These are phyloP conservation scores for Crassisporium funariophilum DNA, from an alignment of 768 basidiomycete genomes.

Conservation along the genomic window DNA sequence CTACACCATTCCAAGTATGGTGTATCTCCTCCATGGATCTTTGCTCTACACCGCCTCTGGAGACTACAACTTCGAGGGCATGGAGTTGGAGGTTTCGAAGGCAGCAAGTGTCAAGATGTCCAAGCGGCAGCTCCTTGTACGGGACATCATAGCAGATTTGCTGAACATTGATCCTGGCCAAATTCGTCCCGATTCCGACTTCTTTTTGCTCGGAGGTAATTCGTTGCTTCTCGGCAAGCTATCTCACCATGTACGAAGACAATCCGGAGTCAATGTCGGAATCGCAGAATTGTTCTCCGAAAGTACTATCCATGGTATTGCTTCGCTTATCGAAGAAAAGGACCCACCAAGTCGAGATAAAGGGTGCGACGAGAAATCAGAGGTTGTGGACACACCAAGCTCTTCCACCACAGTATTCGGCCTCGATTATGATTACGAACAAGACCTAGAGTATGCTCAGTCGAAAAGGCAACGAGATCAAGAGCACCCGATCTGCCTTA, in stretches of 20 bases:
- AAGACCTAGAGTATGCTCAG: constrained; percentile 25
- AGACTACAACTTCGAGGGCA: constrained; percentile 31
- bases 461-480: constrained; percentile 27
- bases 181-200: constrained; percentile 39
- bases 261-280: constrained; percentile 36
- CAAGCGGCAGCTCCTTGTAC: constrained; percentile 32
- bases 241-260: constrained; percentile 41
- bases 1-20: constrained; percentile 39
- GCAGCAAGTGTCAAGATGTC: constrained; percentile 28
- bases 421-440: constrained; percentile 31
- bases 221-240: constrained; percentile 50
- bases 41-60: constrained; percentile 23
- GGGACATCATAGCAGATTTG: constrained; percentile 38
- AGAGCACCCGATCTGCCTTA: constrained; percentile 38
- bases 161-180: constrained; percentile 30
- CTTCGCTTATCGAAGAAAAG: constrained; percentile 35
- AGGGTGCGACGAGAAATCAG: constrained; percentile 1
- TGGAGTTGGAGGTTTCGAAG: constrained; percentile 28
- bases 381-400: constrained; percentile 8
- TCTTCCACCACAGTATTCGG: constrained; percentile 26
- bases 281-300: constrained; percentile 43
- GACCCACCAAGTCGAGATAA: background rate
- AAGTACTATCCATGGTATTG: constrained; percentile 44
- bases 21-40: constrained; percentile 33
- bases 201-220: constrained; percentile 47